Percentiles rank a stretch among this genome's conserved stretches.
Evolutionary conservation across 305 asterid species (phyloP).

Genomic region (Ilex paraguariensis): DNA sequence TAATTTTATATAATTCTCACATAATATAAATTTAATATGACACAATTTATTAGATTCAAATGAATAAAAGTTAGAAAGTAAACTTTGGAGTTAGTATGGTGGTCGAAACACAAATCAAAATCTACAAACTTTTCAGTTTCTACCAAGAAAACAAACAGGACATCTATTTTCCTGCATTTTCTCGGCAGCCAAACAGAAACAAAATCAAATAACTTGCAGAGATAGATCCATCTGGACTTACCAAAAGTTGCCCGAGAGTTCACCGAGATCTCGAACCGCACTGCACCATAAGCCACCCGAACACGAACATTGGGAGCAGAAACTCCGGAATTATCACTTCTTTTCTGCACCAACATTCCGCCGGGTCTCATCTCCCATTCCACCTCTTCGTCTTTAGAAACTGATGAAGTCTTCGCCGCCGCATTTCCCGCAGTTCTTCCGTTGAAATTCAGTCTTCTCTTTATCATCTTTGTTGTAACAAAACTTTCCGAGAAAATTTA

Average conservation of each 20-base stretch:
- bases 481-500: no score
- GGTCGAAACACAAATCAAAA: no score
- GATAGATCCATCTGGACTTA: constrained; percentile 2
- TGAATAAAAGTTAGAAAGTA: no score
- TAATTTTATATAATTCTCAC: no score
- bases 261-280: constrained; percentile 43
- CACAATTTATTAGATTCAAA: accelerated
- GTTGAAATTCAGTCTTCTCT: constrained; percentile 27
- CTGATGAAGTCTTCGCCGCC: constrained; percentile 20
- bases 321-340: constrained; percentile 26
- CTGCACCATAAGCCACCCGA: constrained; percentile 43
- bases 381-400: constrained; percentile 27
- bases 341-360: constrained; percentile 72
- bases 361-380: constrained; percentile 72
- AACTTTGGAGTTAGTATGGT: no score
- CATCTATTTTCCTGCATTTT: background rate
- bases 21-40: no score
- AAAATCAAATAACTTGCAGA: no score
- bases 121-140: no score
- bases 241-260: constrained; percentile 58
- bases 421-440: constrained; percentile 18
- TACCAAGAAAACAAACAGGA: no score
- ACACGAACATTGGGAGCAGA: constrained; percentile 32
- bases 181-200: background rate
- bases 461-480: constrained; percentile 25